Evolutionary conservation across 805 yeast genomes (phyloP), one percentile per base, ranked within the genome.

Genomic region (Suhomyces pyralidae): DNA sequence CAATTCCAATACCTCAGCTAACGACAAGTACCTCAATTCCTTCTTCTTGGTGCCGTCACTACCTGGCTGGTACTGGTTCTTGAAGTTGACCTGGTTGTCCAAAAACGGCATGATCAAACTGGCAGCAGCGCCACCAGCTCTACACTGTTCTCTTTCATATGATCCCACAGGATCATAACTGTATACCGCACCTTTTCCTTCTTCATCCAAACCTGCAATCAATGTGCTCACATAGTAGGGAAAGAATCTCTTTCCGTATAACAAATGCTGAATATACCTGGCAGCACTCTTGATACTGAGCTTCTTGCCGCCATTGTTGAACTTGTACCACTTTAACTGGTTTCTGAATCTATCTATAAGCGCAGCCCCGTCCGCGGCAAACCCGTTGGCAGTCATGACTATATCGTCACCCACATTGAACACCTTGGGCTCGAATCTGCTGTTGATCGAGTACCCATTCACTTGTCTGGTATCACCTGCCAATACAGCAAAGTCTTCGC

Each of bases 391-490:
- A 1, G 96, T 84, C 74, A 94, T 81, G 58, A 88, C 81, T 50
- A 94, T 78, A 65, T 88, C 81, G 69, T 93, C 97, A 48, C 97
- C 98, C 54, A 90, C 87, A 60, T 86, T 82, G 63, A 89, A 86
- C 51, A 94, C 88, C 70, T 90, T 92, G 43, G 96, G 94, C 69
- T 90, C 94, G 69, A 88, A 85, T 66, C 99, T 84, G 8, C 97
- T 85, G 69, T 94, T 91, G 69, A 94, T 94, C 57, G 89, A 85
- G 73, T 91, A 94, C 20, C 97, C 99, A 17, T 88, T 85, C 5
- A 96, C 90, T 65, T 88, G 96, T 77, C 99, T 86, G n/a, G 99
- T 94, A 70, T 94, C 99, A 45, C 98, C 98, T 0, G 99, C 99
- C 55, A 94, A 78, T 34, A 94, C 94, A 17, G 97, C 97, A 65